These are phyloP conservation scores for Avicennia marina DNA, from an alignment of 257 asterid genomes.

Conservation along the genomic window DNA sequence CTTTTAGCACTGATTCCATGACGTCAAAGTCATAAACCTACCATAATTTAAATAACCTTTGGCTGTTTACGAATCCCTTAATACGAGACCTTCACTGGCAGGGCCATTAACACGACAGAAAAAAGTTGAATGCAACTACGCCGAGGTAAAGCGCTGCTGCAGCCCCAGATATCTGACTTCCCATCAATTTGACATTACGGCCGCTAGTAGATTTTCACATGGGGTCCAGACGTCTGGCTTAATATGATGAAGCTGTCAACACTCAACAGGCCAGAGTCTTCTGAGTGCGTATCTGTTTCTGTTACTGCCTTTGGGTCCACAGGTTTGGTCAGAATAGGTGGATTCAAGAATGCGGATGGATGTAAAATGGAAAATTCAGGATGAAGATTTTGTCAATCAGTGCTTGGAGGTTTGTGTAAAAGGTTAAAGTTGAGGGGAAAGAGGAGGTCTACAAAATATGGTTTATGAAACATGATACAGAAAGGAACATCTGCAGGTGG, in stretches of 20 bases:
- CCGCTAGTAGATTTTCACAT: not conserved
- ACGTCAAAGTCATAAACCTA: slow-evolving; percentile 13
- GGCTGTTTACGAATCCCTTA: no score
- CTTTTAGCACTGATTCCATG: not conserved
- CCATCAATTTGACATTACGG: not conserved
- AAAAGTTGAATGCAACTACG: slow-evolving; percentile 11
- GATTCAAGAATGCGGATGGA: not conserved
- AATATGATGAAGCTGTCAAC: slow-evolving; percentile 22
- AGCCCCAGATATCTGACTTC: slow-evolving; percentile 5
- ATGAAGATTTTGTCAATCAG: slow-evolving; percentile 22
- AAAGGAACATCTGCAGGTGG: slow-evolving; percentile 18
- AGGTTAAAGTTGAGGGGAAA: slow-evolving; percentile 7
- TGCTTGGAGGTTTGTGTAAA: slow-evolving; percentile 15
- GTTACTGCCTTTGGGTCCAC: slow-evolving; percentile 33
- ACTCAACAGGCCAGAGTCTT: slow-evolving; percentile 18
- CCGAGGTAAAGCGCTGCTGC: not conserved
- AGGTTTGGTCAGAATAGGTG: slow-evolving; percentile 20
- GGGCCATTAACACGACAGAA: not conserved
- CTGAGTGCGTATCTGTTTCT: slow-evolving; percentile 23
- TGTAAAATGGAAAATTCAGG: slow-evolving; percentile 26
- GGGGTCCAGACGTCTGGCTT: slow-evolving; percentile 23
- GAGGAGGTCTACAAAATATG: slow-evolving; percentile 7
- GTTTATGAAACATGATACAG: slow-evolving; percentile 3
- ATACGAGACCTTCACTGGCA: slow-evolving; percentile 11
- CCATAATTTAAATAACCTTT: no score